Percentiles rank a stretch among this genome's conserved stretches.
These are phyloP conservation scores for Peronospora belbahrii DNA, from an alignment of 352 stramenopile genomes.

Conservation along the genomic window DNA sequence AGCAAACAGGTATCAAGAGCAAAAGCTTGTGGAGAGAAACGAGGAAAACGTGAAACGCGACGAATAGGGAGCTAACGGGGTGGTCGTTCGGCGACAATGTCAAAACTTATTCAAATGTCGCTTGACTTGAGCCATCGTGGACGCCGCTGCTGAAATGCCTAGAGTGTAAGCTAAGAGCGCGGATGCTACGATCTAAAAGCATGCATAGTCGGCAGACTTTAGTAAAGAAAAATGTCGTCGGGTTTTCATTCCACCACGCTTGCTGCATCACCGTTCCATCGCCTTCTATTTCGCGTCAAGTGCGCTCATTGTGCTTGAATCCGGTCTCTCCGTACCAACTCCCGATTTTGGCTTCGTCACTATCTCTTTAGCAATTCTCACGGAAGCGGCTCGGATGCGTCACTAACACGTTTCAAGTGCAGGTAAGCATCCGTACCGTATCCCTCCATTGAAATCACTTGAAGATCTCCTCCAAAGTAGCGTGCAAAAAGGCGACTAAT, in stretches of 20 bases:
- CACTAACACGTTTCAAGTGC: constrained; percentile 89
- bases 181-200: too few species aligned
- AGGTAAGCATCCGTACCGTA: constrained; percentile 98
- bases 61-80: too few species aligned
- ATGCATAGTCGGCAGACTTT: too few species aligned
- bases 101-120: too few species aligned
- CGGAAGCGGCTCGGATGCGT: constrained; percentile 82
- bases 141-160: too few species aligned
- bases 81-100: too few species aligned
- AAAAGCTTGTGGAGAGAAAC: constrained; percentile 20
- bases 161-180: too few species aligned
- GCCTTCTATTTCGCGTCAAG: constrained; percentile 8
- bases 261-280: not conserved
- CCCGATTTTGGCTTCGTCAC: not conserved
- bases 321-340: not conserved
- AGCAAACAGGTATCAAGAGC: too few species aligned
- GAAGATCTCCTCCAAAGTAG: constrained; percentile 99
- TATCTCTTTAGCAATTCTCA: constrained; percentile 17
- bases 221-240: too few species aligned
- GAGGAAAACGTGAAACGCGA: too few species aligned
- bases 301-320: not conserved
- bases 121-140: too few species aligned
- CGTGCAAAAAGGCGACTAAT: constrained; percentile 95
- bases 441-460: constrained; percentile 99
- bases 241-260: not conserved